These are phyloP conservation scores for Cylindrodendrum hubeiense DNA, from an alignment of 2,329 filamentous ascomycete genomes.

Conservation along the genomic window DNA sequence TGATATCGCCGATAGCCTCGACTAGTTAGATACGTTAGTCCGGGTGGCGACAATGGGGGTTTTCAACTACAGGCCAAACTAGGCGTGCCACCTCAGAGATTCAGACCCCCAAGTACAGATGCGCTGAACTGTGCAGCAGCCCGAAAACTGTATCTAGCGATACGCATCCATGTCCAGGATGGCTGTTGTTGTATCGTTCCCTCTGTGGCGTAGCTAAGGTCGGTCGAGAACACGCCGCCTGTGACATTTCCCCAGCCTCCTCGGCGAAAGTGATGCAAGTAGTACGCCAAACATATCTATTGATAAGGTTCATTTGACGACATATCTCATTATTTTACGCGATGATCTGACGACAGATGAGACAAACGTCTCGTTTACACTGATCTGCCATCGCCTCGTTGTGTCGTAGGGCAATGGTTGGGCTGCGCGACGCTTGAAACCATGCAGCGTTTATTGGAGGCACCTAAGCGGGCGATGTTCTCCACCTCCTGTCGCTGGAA, in stretches of 20 bases:
- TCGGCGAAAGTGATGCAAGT: too few species aligned
- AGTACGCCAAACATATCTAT: not conserved
- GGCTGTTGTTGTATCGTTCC: not conserved
- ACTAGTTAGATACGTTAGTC: not conserved
- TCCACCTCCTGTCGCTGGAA: not conserved
- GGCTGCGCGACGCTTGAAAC: not conserved
- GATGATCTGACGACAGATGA: not conserved
- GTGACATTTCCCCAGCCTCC: not conserved
- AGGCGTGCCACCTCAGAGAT: not conserved
- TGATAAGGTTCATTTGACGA: not conserved
- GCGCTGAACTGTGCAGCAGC: not conserved
- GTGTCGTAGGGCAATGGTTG: not conserved
- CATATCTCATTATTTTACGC: not conserved
- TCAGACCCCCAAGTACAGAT: not conserved
- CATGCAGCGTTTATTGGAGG: not conserved
- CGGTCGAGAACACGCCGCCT: not conserved
- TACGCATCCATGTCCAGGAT: not conserved
- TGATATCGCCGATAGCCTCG: too few species aligned
- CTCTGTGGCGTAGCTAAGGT: not conserved
- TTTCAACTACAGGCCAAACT: not conserved
- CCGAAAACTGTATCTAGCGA: constrained; percentile 1
- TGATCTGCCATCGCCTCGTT: not conserved
- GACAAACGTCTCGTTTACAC: not conserved
- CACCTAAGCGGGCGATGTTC: not conserved
- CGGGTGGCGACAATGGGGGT: not conserved